Evolutionary conservation across 805 yeast species (phyloP).

Genomic region (Kuraishia hungarica): DNA sequence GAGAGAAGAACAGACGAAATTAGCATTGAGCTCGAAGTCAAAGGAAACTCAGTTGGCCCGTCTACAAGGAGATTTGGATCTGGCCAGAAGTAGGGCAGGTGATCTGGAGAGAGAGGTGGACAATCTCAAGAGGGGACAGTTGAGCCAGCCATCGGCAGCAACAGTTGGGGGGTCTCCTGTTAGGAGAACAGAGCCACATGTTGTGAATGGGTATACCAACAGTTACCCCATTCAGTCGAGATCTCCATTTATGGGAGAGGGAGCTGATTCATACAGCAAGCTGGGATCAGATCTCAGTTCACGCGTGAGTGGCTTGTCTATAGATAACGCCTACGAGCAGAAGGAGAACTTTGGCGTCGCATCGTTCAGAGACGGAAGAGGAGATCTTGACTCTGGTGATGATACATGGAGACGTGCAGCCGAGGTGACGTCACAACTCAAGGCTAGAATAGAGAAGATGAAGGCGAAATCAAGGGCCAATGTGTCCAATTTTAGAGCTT

Average conservation of each 20-base stretch:
- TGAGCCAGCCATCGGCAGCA: neutral
- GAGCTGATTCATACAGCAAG: neutral
- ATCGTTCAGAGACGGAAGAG: conserved; percentile 11
- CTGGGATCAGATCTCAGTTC: conserved; percentile 18
- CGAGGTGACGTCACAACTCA: conserved; percentile 78
- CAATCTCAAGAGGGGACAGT: conserved; percentile 17
- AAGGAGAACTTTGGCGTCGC: conserved; percentile 16
- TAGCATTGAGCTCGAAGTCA: conserved; percentile 46
- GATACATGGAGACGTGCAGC: conserved; percentile 88
- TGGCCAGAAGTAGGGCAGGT: conserved; percentile 38
- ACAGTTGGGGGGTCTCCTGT: neutral
- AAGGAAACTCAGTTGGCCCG: conserved; percentile 63
- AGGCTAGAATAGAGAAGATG: conserved; percentile 86
- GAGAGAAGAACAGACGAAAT: conserved; percentile 42
- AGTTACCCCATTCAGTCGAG: neutral
- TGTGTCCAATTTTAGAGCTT: conserved; percentile 5
- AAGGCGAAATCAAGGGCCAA: conserved; percentile 40
- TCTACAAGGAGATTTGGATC: conserved; percentile 53
- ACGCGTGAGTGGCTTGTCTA: conserved; percentile 24
- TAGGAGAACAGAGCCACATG: neutral
- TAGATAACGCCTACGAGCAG: conserved; percentile 15
- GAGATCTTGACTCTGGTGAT: conserved; percentile 32
- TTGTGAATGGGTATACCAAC: neutral
- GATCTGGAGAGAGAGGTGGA: conserved; percentile 44
- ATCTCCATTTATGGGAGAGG: neutral